Base-by-base conservation (phyloP, 2,329 filamentous ascomycete species). In the Microdochium nivale region DNA sequence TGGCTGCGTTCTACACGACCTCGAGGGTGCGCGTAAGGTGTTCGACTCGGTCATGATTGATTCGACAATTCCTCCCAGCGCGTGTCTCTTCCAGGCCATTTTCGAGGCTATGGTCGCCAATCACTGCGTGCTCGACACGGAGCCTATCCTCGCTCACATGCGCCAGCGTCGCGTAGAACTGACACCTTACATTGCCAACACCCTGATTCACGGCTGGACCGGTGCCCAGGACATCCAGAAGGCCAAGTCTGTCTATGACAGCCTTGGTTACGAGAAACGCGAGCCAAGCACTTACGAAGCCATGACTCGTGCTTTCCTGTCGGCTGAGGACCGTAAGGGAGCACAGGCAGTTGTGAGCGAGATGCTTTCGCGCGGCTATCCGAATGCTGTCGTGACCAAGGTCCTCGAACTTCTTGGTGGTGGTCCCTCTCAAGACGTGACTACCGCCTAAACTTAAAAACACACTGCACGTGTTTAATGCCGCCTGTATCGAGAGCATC, bases 241-340 rank as follows among this genome's bases (percentile, higher is more conserved):
- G 69, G 88, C 90, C 19, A 83, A 85, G 63, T 73, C 79, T 24
- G 84, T 96, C 55, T 99, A 95, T 65, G 79, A 87, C 53, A 77
- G 80, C n/a, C 84, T 99, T 3, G 81, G 84, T 9, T 79, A 82
- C 25, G 80, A 84, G 51, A 90, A 86, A 72, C 85, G 94, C 52
- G 94, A 99, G 74, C 94, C 94, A 3, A 96, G 90, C 75, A 99
- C 94, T 3, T 99, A 99, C 68, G 94, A 99, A 72, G 91, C 92
- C 40, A 99, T 99, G 94, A 96, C 91, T 4, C 81, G 94, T 47
- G 94, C 94, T 1, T 96, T 86, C 70, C 81, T 99, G 51, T 84
- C 90, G 11, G 86, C 87, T 3, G 89, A 95, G 65, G 83, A 95
- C 65, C 84, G 88, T 32, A 79, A 84, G 48, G 78, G 80, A 53